Percentiles rank a stretch among this genome's conserved stretches.
Conservation (phyloP, 176 grass and related monocot genomes). For the Alopecurus myosuroides region DNA sequence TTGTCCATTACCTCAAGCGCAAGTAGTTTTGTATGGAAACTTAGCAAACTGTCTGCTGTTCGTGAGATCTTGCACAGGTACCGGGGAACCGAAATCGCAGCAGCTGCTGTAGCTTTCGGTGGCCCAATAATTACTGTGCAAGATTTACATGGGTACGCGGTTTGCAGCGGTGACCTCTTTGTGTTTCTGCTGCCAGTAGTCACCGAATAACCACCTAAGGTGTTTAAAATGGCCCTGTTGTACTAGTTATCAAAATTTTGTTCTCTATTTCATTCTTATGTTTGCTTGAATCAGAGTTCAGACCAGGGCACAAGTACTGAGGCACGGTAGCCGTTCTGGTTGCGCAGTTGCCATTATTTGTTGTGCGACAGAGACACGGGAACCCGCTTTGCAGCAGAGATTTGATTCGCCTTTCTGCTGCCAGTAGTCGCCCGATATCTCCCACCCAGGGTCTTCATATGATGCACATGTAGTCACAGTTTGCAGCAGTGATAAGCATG, state of each 20-base stretch:
- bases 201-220: background rate
- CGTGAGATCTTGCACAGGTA: conserved; percentile 2
- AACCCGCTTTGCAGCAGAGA: conserved; percentile 40
- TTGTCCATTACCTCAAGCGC: background rate
- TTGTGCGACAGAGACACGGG: conserved; percentile 34
- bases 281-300: background rate
- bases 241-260: background rate
- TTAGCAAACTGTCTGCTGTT: background rate
- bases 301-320: conserved; percentile 40
- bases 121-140: conserved; percentile 12
- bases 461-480: background rate
- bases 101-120: background rate
- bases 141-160: conserved; percentile 6
- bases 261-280: background rate
- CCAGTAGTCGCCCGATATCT: conserved; percentile 30
- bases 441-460: too few relatives aligned
- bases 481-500: background rate
- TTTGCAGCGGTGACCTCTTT: conserved; percentile 12
- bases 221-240: background rate
- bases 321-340: conserved; percentile 16
- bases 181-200: conserved; percentile 2
- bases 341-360: conserved; percentile 22
- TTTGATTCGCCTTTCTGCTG: conserved; percentile 18
- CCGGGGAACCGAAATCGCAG: background rate
- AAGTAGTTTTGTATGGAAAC: background rate